A percentile compares a stretch with the other conserved stretches of the same genome.
These are phyloP conservation scores for Ziziphus jujuba DNA, from an alignment of 306 rosid genomes.

Conservation along the genomic window DNA sequence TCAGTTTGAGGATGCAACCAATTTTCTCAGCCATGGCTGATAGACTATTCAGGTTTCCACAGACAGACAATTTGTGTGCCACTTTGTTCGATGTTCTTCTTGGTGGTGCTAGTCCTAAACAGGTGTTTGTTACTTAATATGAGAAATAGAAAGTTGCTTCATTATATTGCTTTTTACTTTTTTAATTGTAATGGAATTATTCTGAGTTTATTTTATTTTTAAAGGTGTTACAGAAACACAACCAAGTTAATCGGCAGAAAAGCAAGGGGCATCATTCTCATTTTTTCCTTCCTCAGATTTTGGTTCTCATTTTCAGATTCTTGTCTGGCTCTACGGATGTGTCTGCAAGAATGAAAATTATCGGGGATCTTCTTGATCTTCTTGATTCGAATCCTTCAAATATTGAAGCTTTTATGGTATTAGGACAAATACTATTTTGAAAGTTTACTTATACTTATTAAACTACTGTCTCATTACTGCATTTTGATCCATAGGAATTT, in stretches of 20 bases:
- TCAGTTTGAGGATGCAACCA: slow-evolving; percentile 61
- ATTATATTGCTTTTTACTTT: slow-evolving; percentile 1
- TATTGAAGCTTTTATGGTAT: slow-evolving; percentile 97
- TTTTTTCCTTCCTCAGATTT: slow-evolving; percentile 86
- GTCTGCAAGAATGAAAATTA: slow-evolving; percentile 61
- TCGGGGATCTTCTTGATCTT: slow-evolving; percentile 85
- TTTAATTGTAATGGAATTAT: not conserved
- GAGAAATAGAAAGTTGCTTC: not conserved
- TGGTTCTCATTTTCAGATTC: slow-evolving; percentile 81
- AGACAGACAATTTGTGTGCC: slow-evolving; percentile 84
- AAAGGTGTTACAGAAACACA: slow-evolving; percentile 88
- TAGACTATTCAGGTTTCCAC: slow-evolving; percentile 88
- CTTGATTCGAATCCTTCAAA: slow-evolving; percentile 93
- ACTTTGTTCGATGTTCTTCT: slow-evolving; percentile 96
- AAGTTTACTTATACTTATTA: slow-evolving; percentile 17
- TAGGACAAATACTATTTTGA: slow-evolving; percentile 7
- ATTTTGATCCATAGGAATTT: slow-evolving; percentile 59
- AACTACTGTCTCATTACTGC: slow-evolving; percentile 26
- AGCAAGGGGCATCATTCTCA: slow-evolving; percentile 70
- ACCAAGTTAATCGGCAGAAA: slow-evolving; percentile 64
- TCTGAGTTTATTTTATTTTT: slow-evolving; percentile 25
- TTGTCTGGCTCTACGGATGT: slow-evolving; percentile 74
- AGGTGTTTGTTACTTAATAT: slow-evolving; percentile 46
- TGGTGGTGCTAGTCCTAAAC: slow-evolving; percentile 99
- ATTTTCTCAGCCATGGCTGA: slow-evolving; percentile 79